Conservation (phyloP, 306 rosid genomes). For the Arachis hypogaea region DNA sequence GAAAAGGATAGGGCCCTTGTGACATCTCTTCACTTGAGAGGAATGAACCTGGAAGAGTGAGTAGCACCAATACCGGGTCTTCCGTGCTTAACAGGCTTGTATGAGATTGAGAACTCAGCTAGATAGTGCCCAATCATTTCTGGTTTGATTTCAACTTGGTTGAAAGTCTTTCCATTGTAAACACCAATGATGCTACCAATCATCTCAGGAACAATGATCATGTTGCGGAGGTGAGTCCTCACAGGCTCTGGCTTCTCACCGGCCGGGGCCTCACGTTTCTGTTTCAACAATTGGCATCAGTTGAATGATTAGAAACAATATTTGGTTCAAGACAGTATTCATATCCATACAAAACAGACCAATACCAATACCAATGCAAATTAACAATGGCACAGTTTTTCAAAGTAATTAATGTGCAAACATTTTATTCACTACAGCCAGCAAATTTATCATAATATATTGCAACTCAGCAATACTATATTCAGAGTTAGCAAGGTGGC, state of each 20-base stretch:
- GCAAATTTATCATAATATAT: no score
- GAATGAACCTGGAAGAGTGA: constrained; percentile 96
- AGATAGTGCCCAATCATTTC: constrained; percentile 77
- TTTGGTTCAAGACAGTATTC: neutral
- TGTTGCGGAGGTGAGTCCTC: constrained; percentile 79
- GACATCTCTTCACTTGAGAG: constrained; percentile 69
- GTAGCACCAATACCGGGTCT: constrained; percentile 99
- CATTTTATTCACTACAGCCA: no score
- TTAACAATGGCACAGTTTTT: no score
- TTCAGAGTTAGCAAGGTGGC: no score
- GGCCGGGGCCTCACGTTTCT: constrained; percentile 89
- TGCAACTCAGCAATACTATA: no score
- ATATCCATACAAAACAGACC: no score
- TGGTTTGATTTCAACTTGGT: constrained; percentile 60
- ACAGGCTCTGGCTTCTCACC: constrained; percentile 97
- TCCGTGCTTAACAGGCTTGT: constrained; percentile 98
- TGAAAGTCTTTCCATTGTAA: constrained; percentile 56
- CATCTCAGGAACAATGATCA: constrained; percentile 61
- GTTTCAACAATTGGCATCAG: constrained; percentile 11
- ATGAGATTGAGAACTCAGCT: constrained; percentile 91
- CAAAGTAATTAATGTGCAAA: no score
- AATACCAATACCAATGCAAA: no score
- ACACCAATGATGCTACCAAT: constrained; percentile 53
- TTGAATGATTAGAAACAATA: neutral
- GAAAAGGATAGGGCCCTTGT: neutral